phyloP scores from a whole-genome alignment of 2,329 filamentous ascomycete genomes.

The Diaporthe citri region DNA sequence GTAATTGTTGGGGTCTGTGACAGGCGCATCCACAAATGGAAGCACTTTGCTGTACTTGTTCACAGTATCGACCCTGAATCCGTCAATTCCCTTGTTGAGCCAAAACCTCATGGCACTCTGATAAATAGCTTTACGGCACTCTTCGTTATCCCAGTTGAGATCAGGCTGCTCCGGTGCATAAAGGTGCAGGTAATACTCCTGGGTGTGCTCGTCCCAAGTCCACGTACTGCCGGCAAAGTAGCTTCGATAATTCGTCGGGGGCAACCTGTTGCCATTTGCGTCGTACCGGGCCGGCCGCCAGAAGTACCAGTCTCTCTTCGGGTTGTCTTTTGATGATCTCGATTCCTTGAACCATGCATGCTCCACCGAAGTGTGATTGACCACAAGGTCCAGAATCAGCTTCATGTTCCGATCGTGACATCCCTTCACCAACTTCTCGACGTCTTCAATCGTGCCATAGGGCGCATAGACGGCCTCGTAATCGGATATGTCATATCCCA shows the following conservation, averaged over 20 bases:
- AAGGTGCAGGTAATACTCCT: slow-evolving; percentile 70
- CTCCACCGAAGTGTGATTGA: slow-evolving; percentile 74
- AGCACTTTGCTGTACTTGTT: slow-evolving; percentile 75
- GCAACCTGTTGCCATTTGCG: slow-evolving; percentile 63
- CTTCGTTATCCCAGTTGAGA: slow-evolving; percentile 80
- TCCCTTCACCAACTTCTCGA: slow-evolving; percentile 72
- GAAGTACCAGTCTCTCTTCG: slow-evolving; percentile 74
- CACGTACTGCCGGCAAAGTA: slow-evolving; percentile 64
- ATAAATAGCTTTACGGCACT: slow-evolving; percentile 76
- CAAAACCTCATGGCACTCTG: slow-evolving; percentile 77
- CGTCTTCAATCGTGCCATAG: slow-evolving; percentile 76
- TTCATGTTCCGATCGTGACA: slow-evolving; percentile 73
- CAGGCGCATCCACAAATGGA: slow-evolving; percentile 65
- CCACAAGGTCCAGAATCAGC: slow-evolving; percentile 78
- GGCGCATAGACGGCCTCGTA: slow-evolving; percentile 75
- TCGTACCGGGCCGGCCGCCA: slow-evolving; percentile 72
- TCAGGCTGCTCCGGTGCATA: slow-evolving; percentile 81
- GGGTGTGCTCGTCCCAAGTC: slow-evolving; percentile 64
- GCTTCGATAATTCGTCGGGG: slow-evolving; percentile 69
- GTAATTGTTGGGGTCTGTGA: slow-evolving; percentile 54
- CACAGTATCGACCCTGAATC: slow-evolving; percentile 77
- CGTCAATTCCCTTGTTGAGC: slow-evolving; percentile 76
- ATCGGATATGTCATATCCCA: slow-evolving; percentile 81
- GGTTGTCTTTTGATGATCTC: slow-evolving; percentile 60
- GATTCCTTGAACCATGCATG: slow-evolving; percentile 71